Percentiles rank a stretch among this genome's conserved stretches.
phyloP scores from a whole-genome alignment of 495 filamentous ascomycete genomes.

The Aspergillus conjunctus region DNA sequence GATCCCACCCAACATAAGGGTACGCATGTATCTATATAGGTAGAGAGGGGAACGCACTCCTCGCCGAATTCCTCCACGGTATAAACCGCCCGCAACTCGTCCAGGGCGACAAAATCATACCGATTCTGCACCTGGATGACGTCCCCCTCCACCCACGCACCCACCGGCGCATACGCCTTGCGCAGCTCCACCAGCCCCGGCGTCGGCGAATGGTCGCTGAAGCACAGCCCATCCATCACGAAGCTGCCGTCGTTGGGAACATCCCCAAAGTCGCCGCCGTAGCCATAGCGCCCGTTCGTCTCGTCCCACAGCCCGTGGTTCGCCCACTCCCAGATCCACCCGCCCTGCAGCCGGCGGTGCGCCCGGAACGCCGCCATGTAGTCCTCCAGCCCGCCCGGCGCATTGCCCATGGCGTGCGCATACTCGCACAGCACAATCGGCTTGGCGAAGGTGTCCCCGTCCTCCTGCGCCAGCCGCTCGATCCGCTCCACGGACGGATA shows the following conservation, averaged over 20 bases:
- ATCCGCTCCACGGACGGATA: constrained; percentile 58
- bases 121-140: constrained; percentile 47
- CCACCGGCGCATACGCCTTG: constrained; percentile 60
- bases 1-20: neutral
- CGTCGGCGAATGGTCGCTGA: constrained; percentile 58
- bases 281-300: constrained; percentile 55
- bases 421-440: constrained; percentile 71
- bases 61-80: constrained; percentile 28
- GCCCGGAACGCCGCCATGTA: constrained; percentile 62
- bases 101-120: constrained; percentile 55
- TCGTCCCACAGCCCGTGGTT: constrained; percentile 67
- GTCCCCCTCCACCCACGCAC: constrained; percentile 3
- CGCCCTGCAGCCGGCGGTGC: constrained; percentile 62
- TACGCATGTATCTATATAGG: neutral
- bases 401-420: constrained; percentile 73
- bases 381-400: constrained; percentile 65
- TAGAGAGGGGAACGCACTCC: constrained; percentile 13
- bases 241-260: constrained; percentile 65
- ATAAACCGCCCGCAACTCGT: constrained; percentile 41
- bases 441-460: constrained; percentile 49
- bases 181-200: constrained; percentile 63
- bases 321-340: constrained; percentile 75
- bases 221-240: constrained; percentile 66
- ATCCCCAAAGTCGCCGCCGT: constrained; percentile 70
- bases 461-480: constrained; percentile 39